Evolutionary conservation across 2,329 filamentous ascomycete genomes (phyloP).

Genomic region (Botrytis byssoidea): DNA sequence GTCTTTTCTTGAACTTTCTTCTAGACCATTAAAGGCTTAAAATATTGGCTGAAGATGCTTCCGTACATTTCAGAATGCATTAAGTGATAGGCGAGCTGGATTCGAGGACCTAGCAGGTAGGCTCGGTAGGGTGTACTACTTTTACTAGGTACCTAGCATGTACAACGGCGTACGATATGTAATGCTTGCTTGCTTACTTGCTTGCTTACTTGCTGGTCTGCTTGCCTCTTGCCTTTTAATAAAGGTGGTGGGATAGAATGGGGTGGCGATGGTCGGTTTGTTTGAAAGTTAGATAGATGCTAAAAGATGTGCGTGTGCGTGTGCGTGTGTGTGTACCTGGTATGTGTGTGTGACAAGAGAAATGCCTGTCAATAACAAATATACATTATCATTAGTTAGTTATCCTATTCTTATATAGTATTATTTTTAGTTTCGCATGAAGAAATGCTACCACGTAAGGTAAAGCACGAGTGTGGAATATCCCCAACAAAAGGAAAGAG

Average conservation of each 20-base stretch:
- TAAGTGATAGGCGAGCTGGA: slow-evolving; percentile 6
- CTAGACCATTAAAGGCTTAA: slow-evolving; percentile 7
- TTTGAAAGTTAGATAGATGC: neutral
- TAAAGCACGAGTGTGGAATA: neutral
- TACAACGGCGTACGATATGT: slow-evolving; percentile 4
- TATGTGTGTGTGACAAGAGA: neutral
- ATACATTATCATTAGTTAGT: too few species aligned
- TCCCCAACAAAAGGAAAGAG: neutral
- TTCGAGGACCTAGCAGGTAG: neutral
- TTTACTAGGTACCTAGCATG: neutral
- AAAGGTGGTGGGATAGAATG: neutral
- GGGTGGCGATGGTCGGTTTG: neutral
- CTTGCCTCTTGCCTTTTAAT: neutral
- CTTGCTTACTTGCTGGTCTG: neutral
- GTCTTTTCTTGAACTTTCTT: neutral
- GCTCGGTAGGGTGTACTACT: neutral
- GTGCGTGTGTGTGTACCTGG: too few species aligned
- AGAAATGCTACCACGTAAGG: slow-evolving; percentile 1
- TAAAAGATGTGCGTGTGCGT: neutral
- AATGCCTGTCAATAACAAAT: neutral
- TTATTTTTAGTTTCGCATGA: neutral
- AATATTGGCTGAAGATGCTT: neutral
- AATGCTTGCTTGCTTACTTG: neutral
- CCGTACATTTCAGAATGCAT: neutral
- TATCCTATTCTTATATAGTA: neutral